phyloP scores from a whole-genome alignment of 2,329 filamentous ascomycete genomes.

The Leptographium lundbergii region DNA sequence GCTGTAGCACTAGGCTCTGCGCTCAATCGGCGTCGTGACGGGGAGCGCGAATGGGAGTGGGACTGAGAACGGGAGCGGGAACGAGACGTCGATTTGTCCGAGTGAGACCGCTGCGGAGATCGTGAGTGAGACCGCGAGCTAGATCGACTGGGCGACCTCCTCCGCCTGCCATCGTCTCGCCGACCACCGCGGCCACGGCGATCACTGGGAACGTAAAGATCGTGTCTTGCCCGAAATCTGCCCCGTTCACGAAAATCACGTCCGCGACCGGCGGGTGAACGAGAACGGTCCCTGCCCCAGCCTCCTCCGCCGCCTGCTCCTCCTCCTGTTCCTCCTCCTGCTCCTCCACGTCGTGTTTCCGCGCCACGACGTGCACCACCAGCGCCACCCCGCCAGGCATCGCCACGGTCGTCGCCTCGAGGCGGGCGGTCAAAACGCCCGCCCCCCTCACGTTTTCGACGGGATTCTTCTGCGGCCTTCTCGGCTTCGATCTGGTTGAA shows the following conservation, averaged over 20 bases:
- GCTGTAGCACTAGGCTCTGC: not conserved
- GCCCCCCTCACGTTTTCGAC: conserved; percentile 52
- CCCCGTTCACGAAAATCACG: conserved; percentile 28
- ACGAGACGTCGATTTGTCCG: conserved; percentile 7
- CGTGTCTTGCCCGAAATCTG: conserved; percentile 25
- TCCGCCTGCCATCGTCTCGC: conserved; percentile 29
- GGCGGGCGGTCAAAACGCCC: conserved; percentile 7
- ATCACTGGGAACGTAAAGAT: conserved; percentile 41
- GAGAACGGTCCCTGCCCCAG: conserved; percentile 33
- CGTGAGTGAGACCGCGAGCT: conserved; percentile 22
- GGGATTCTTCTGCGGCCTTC: conserved; percentile 63
- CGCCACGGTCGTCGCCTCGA: conserved; percentile 26
- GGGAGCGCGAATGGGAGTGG: conserved; percentile 7
- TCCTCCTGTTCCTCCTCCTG: conserved; percentile 31
- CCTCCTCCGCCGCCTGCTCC: conserved; percentile 30
- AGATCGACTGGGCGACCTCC: conserved; percentile 25
- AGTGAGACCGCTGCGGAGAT: conserved; percentile 20
- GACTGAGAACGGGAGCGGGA: conserved; percentile 3
- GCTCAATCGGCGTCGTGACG: not conserved
- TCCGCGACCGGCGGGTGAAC: conserved; percentile 32
- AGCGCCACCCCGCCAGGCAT: conserved; percentile 40
- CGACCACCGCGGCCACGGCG: conserved; percentile 24
- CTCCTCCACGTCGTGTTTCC: conserved; percentile 27
- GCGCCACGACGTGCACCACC: conserved; percentile 34
- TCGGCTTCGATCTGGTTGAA: conserved; percentile 62